phyloP scores from a whole-genome alignment of 225 moss, liverwort and hornwort species.

The Pleurozium schreberi region DNA sequence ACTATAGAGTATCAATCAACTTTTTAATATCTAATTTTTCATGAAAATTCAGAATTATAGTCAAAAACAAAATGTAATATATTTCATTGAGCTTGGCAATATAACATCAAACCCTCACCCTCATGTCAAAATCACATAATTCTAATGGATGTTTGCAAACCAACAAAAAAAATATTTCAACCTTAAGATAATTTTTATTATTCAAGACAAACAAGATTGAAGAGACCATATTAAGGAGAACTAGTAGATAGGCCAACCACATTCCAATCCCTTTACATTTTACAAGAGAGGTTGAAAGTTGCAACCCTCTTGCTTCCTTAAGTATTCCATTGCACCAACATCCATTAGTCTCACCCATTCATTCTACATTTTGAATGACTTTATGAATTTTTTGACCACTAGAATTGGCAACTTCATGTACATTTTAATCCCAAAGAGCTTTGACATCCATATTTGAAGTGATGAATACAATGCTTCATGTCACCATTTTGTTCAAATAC shows the following conservation, averaged over 20 bases:
- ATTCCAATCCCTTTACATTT: not conserved
- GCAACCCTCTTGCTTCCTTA: not conserved
- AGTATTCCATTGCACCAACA: not conserved
- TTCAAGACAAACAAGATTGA: not conserved
- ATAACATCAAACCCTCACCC: fast-evolving
- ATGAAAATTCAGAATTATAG: no score
- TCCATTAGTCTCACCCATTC: not conserved
- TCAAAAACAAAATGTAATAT: no score
- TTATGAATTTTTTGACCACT: fast-evolving
- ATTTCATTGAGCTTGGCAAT: not conserved
- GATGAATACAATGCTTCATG: not conserved
- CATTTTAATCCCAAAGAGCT: not conserved
- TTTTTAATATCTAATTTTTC: not conserved
- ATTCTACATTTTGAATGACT: not conserved
- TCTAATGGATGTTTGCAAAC: fast-evolving
- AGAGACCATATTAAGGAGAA: fast-evolving
- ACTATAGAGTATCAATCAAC: not conserved
- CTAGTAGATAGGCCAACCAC: not conserved
- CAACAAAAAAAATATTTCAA: not conserved
- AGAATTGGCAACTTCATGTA: no score
- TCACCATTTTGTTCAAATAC: not conserved
- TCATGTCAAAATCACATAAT: not conserved
- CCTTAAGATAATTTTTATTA: fast-evolving
- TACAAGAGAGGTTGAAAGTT: fast-evolving
- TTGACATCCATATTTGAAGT: fast-evolving